These are phyloP conservation scores for Hymenotorrendiella dingleyae DNA, from an alignment of 2,329 filamentous ascomycete genomes.

Conservation along the genomic window DNA sequence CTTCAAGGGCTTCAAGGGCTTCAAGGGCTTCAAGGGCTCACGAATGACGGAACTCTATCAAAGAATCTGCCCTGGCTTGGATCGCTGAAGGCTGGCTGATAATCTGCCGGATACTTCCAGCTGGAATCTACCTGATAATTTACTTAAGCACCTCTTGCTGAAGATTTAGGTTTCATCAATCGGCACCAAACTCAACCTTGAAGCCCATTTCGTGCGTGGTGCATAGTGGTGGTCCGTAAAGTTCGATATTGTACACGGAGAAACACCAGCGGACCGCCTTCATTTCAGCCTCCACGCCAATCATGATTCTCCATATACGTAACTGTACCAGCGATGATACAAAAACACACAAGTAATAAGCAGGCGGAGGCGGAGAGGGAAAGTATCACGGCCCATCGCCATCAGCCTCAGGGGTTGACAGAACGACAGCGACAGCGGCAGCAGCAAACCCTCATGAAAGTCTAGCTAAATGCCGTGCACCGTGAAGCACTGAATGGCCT, in stretches of 20 bases:
- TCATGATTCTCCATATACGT: neutral
- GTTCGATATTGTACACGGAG: neutral
- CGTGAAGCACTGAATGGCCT: neutral
- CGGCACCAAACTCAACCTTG: neutral
- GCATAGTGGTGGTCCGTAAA: neutral
- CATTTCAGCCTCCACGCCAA: conserved; percentile 1
- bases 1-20: too few relatives aligned
- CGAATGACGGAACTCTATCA: too few relatives aligned
- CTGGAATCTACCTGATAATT: neutral
- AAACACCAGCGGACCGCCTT: neutral
- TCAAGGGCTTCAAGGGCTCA: too few relatives aligned
- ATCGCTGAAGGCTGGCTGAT: too few relatives aligned
- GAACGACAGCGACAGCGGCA: too few relatives aligned
- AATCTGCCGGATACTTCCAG: neutral
- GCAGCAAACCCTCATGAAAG: too few relatives aligned
- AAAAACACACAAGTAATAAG: too few relatives aligned
- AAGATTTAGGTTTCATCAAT: neutral
- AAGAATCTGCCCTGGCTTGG: too few relatives aligned
- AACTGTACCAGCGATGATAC: neutral
- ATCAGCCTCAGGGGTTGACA: too few relatives aligned
- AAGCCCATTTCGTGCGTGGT: neutral
- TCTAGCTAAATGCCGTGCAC: neutral
- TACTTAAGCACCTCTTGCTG: neutral
- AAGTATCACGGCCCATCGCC: neutral
- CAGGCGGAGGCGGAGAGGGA: too few relatives aligned